Conservation (phyloP, 345 rosid genomes). For the Nephelium lappaceum region DNA sequence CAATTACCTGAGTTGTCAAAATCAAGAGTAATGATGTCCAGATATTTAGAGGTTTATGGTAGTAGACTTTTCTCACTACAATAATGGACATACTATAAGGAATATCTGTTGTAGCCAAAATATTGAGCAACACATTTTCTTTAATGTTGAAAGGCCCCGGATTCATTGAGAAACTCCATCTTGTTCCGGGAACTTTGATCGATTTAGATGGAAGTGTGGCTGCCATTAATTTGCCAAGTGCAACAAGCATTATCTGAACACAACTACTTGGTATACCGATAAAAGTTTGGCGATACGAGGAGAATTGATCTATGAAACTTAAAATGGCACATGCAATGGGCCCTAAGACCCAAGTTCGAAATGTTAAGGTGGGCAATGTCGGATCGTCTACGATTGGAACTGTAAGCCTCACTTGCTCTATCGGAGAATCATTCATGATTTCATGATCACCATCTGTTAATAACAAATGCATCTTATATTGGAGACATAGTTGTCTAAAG, state of each 20-base stretch:
- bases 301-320: constrained; percentile 31
- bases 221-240: constrained; percentile 34
- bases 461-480: too few relatives aligned
- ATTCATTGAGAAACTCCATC: constrained; percentile 32
- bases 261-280: constrained; percentile 13
- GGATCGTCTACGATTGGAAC: constrained; percentile 28
- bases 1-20: constrained; percentile 32
- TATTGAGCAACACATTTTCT: constrained; percentile 21
- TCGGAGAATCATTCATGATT: background rate
- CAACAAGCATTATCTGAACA: constrained; percentile 25
- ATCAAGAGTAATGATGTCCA: constrained; percentile 25
- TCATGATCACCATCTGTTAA: too few relatives aligned
- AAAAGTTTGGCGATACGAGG: constrained; percentile 21
- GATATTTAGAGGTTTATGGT: constrained; percentile 14
- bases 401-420: constrained; percentile 10
- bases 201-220: constrained; percentile 13
- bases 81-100: constrained; percentile 19
- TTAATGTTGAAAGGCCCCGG: too few relatives aligned
- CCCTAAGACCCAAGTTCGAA: constrained; percentile 39
- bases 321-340: constrained; percentile 3
- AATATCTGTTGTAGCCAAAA: constrained; percentile 15
- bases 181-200: constrained; percentile 16
- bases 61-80: constrained; percentile 25
- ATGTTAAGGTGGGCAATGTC: constrained; percentile 13
- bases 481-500: too few relatives aligned